Evolutionary conservation across 2,329 filamentous ascomycete species (phyloP), one percentile per base, ranked within the genome.

Genomic region (Ophiostoma himal-ulmi): DNA sequence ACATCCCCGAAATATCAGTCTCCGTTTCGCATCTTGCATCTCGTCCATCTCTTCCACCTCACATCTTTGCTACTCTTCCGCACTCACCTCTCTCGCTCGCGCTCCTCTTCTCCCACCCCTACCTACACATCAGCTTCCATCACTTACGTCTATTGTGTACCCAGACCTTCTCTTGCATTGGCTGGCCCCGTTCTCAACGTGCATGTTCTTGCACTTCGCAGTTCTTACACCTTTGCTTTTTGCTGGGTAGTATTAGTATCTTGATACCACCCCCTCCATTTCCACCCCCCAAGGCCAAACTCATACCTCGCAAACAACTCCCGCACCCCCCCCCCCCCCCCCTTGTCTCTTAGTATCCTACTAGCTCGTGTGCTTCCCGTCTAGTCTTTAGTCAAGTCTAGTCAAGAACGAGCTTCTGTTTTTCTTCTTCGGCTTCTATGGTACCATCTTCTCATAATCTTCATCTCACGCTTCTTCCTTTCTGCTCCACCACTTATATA

Each of bases 241-340:
- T 57, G 52, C 34, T 64, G 14, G 26, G 34, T 64, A n/a, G 26
- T 37, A 36, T 37, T 39, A 36, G 52, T 66, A 68, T 66, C 68
- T 65, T 68, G 70, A 71, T 71, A 72, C 71, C 68, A 68, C 69
- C 68, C 67, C 71, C 69, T 57, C 36, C 62, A 65, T 65, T 39
- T 66, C 62, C 69, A 60, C 69, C 62, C 48, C 37, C 41, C 57
- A 57, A 14, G 48, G 22, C 36, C 44, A 17, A 22, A 30, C 10
- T 22, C 67, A 52, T 30, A 30, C 26, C 26, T 30, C 26, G 26
- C 26, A 30, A 30, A 14, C 22, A 26, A 60, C 69, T 22, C 69
- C 62, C 62, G 30, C 60, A 26, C 48, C 10, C 30, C 30, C n/a
- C n/a, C n/a, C n/a, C 41, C 14, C 41, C 30, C 68, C 37, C 36